Base-by-base conservation (phyloP, 768 basidiomycete species). In the Phlebiopsis gigantea region DNA sequence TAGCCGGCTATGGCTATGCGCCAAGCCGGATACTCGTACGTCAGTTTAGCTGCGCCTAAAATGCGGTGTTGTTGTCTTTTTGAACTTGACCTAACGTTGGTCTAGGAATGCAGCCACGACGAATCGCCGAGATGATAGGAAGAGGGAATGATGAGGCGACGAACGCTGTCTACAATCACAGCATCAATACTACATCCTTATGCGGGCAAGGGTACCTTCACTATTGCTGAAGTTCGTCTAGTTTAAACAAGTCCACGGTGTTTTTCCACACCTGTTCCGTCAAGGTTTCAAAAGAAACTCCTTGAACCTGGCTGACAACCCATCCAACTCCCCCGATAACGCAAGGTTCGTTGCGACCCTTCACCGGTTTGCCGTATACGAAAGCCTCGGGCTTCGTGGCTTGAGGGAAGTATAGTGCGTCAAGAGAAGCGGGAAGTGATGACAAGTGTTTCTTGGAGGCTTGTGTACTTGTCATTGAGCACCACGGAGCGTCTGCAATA, bases 311-410 rank as follows among this genome's bases (percentile, higher is more conserved):
- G 62, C 77, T 76, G 10, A 91, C 73, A 10, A 89, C 81, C 83
- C 86, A 90, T 21, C 88, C 91, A 9, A 92, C 82, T 24, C 78
- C 79, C 5, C 85, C 86, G 22, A 87, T 78, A 1, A 79, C 72
- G 31, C 69, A 72, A 3, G 90, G 88, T 63, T 93, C 91, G 62
- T 87, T 90, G 42, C 91, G 75, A 2, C 89, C 87, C 69, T 91
- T 92, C 43, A 90, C 83, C 2, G 81, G 73, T 58, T 77, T 80
- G 0, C 84, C 87, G 9, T 63, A 61, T 22, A 76, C 72, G 64
- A 85, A 90, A 1, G 77, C 75, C 55, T 89, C 84, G 1, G 82
- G 76, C 53, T 81, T 79, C 28, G 73, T 78, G 2, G 76, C 69
- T 1, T 68, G 68, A 1, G 84, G 83, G 56, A 81, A 75, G 66